phyloP scores from a whole-genome alignment of 192 early-diverging fungal species.

The Geranomyces variabilis region DNA sequence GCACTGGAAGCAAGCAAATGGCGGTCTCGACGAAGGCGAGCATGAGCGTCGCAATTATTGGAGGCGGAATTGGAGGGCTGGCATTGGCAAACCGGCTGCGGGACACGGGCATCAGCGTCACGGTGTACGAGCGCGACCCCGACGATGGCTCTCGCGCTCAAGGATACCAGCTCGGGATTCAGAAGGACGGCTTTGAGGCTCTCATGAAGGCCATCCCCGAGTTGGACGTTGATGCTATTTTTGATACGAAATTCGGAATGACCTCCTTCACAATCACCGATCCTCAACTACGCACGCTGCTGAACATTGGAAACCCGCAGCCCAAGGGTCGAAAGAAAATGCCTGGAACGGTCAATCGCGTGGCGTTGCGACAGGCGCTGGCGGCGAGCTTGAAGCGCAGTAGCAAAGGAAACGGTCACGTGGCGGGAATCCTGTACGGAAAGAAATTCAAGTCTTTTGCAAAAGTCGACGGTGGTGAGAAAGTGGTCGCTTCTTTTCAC shows the following conservation, averaged over 20 bases:
- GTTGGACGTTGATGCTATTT: not conserved
- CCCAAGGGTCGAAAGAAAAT: not conserved
- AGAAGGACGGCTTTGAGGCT: conserved; percentile 1
- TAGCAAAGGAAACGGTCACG: not conserved
- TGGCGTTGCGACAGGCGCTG: conserved; percentile 9
- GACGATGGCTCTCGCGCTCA: not conserved
- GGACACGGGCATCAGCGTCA: conserved; percentile 1
- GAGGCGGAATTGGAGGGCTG: no score
- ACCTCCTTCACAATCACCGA: not conserved
- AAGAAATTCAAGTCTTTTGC: conserved; percentile 2
- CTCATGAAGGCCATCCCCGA: not conserved
- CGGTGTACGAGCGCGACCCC: conserved; percentile 32
- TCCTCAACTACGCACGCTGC: not conserved
- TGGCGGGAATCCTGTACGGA: conserved; percentile 9
- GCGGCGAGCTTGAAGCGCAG: not conserved
- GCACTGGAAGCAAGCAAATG: no score
- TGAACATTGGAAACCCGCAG: conserved; percentile 16
- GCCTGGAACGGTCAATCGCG: conserved; percentile 6
- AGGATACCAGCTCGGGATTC: conserved; percentile 18
- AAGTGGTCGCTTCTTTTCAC: conserved; percentile 2
- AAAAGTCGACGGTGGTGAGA: not conserved
- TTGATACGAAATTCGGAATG: not conserved
- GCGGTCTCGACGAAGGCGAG: no score
- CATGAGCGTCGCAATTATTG: conserved; percentile 28
- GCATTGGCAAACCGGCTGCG: conserved; percentile 15